Evolutionary conservation across 2,329 filamentous ascomycete genomes (phyloP).

Genomic region (Fusarium nelsonii): DNA sequence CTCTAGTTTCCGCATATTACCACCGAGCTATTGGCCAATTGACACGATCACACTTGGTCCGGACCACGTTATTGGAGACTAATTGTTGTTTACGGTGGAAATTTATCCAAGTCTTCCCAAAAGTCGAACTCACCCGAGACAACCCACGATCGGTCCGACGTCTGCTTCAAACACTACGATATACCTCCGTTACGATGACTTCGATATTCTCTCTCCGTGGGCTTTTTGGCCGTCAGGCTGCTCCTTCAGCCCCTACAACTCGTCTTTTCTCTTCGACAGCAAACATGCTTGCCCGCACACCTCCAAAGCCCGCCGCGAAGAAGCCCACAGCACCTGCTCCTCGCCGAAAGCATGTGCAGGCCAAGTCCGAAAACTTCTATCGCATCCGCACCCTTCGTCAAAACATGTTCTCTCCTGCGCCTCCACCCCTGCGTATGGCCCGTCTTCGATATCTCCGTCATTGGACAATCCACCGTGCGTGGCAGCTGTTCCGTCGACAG

Average conservation of each 20-base stretch:
- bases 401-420: slow-evolving; percentile 64
- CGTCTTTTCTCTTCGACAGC: slow-evolving; percentile 53
- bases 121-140: background rate
- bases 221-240: slow-evolving; percentile 48
- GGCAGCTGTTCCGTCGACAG: slow-evolving; percentile 82
- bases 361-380: slow-evolving; percentile 56
- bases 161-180: slow-evolving; percentile 6
- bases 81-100: background rate
- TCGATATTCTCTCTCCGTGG: slow-evolving; percentile 49
- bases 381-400: slow-evolving; percentile 60
- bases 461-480: slow-evolving; percentile 99
- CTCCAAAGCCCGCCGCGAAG: slow-evolving; percentile 45
- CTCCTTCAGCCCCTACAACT: slow-evolving; percentile 25
- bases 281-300: slow-evolving; percentile 48
- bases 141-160: background rate
- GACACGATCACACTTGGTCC: background rate
- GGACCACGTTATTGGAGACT: background rate
- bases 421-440: slow-evolving; percentile 84
- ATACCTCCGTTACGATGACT: slow-evolving; percentile 42
- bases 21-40: background rate
- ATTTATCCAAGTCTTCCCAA: background rate
- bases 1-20: background rate
- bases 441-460: slow-evolving; percentile 90
- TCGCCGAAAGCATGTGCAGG: slow-evolving; percentile 47
- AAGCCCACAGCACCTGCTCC: slow-evolving; percentile 38